Conservation (phyloP, 257 asterid genomes). For the Fraxinus cuspidata region DNA sequence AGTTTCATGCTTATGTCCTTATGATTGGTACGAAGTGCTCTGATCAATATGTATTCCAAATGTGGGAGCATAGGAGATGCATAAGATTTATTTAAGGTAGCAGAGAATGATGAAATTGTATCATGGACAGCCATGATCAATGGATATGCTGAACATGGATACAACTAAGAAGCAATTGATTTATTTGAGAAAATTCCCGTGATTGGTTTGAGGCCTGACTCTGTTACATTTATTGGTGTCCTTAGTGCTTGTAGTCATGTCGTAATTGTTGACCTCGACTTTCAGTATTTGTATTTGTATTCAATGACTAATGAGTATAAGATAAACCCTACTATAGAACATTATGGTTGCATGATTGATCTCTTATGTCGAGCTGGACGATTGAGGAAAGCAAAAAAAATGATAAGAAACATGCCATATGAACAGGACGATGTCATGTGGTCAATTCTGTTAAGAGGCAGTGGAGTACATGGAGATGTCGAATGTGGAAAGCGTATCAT, state of each 20-base stretch:
- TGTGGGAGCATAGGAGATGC: slow-evolving; percentile 80
- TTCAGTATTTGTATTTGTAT: slow-evolving; percentile 65
- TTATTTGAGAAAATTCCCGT: slow-evolving; percentile 55
- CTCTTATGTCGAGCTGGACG: slow-evolving; percentile 82
- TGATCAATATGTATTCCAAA: slow-evolving; percentile 82
- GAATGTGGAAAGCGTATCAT: slow-evolving; percentile 75
- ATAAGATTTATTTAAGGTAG: slow-evolving; percentile 38
- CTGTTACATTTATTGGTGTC: slow-evolving; percentile 76
- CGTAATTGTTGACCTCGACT: slow-evolving; percentile 72
- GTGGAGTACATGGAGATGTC: slow-evolving; percentile 68
- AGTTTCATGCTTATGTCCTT: slow-evolving; percentile 72
- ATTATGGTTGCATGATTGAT: slow-evolving; percentile 93
- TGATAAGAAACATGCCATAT: slow-evolving; percentile 72
- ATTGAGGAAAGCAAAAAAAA: slow-evolving; percentile 64
- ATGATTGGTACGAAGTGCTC: slow-evolving; percentile 57
- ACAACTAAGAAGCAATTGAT: slow-evolving; percentile 70
- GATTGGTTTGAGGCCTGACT: slow-evolving; percentile 68
- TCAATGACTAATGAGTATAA: slow-evolving; percentile 53
- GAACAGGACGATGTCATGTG: slow-evolving; percentile 78
- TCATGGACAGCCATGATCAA: slow-evolving; percentile 94
- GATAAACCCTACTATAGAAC: slow-evolving; percentile 69
- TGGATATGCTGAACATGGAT: slow-evolving; percentile 90
- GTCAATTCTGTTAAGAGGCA: slow-evolving; percentile 78
- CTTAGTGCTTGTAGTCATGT: slow-evolving; percentile 85
- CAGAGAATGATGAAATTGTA: slow-evolving; percentile 56